Percentiles rank a stretch among this genome's conserved stretches.
phyloP scores from a whole-genome alignment of 2,329 filamentous ascomycete genomes.

The Colletotrichum tabaci region DNA sequence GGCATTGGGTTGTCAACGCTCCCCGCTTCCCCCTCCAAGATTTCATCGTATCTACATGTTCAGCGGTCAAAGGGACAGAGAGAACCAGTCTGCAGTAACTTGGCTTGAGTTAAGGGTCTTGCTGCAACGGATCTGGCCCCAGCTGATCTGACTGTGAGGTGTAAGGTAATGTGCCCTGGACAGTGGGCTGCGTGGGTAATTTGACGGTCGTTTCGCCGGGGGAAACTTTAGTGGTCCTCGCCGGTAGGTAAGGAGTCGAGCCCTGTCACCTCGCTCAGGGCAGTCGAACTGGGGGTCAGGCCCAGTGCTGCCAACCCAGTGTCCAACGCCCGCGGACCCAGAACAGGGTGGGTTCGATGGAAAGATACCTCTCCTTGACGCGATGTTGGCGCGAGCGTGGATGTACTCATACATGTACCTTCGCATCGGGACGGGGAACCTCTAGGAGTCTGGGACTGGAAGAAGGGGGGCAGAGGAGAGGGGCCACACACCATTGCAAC shows the following conservation, averaged over 20 bases:
- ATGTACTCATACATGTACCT: conserved; percentile 21
- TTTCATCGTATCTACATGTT: no score
- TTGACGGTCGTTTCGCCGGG: conserved; percentile 22
- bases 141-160: conserved; percentile 23
- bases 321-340: conserved; percentile 21
- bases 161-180: conserved; percentile 36
- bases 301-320: conserved; percentile 4
- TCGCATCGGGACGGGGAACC: conserved; percentile 25
- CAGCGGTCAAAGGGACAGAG: neutral
- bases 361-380: conserved; percentile 4
- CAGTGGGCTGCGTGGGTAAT: conserved; percentile 31
- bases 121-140: conserved; percentile 1
- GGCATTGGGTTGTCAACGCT: neutral
- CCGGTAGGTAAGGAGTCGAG: conserved; percentile 23
- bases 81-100: neutral
- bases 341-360: conserved; percentile 7
- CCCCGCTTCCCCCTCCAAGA: neutral
- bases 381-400: neutral
- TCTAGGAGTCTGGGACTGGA: conserved; percentile 20
- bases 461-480: conserved; percentile 7
- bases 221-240: conserved; percentile 30
- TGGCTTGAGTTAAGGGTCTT: conserved; percentile 13
- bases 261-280: neutral
- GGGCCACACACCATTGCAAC: conserved; percentile 25
- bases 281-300: conserved; percentile 8